A percentile compares a stretch with the other conserved stretches of the same genome.
Conservation (phyloP, 2,329 filamentous ascomycete genomes). For the Emericellopsis cladophorae region DNA sequence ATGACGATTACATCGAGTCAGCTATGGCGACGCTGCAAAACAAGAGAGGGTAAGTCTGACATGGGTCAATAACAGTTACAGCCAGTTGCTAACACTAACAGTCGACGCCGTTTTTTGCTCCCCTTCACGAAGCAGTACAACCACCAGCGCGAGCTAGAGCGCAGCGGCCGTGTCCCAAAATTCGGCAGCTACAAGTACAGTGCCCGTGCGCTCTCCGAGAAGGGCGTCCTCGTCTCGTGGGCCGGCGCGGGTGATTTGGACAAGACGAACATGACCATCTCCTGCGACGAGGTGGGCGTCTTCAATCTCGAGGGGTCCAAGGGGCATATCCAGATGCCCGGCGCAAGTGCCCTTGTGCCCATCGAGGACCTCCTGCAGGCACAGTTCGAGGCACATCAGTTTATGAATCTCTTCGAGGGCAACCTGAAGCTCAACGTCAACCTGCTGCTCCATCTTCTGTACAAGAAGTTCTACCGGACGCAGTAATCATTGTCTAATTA, state of each 20-base stretch:
- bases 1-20: constrained; percentile 98
- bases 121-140: constrained; percentile 99
- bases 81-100: constrained; percentile 13
- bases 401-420: constrained; percentile 87
- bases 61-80: constrained; percentile 2
- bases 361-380: constrained; percentile 92
- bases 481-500: constrained; percentile 25
- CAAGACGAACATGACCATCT: constrained; percentile 87
- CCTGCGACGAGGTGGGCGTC: constrained; percentile 83
- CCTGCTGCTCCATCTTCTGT: constrained; percentile 86
- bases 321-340: constrained; percentile 90
- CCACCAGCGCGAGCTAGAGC: constrained; percentile 90
- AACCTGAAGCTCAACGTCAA: constrained; percentile 88
- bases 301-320: constrained; percentile 87
- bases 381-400: constrained; percentile 94
- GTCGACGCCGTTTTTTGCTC: constrained; percentile 84
- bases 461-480: constrained; percentile 93
- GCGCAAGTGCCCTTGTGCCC: constrained; percentile 75
- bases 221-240: constrained; percentile 91
- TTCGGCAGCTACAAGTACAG: constrained; percentile 98
- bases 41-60: constrained; percentile 64
- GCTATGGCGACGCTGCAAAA: constrained; percentile 95
- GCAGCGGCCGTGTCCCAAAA: constrained; percentile 84
- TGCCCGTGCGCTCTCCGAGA: constrained; percentile 76
- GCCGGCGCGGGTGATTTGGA: constrained; percentile 77